These are phyloP conservation scores for Wickerhamomyces bisporus DNA, from an alignment of 805 yeast species.

Conservation along the genomic window DNA sequence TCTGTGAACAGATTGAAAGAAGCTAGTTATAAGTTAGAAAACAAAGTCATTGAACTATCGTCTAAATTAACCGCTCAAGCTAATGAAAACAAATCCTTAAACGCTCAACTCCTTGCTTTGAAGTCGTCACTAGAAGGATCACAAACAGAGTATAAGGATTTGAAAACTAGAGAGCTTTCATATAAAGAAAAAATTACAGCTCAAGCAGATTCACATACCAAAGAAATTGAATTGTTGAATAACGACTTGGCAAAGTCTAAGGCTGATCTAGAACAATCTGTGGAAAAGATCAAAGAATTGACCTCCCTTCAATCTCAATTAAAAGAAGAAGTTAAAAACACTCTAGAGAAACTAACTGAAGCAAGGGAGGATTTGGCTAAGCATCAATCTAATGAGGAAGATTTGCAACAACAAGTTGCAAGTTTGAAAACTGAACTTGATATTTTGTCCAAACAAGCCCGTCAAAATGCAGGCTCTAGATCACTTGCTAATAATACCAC, in stretches of 20 bases:
- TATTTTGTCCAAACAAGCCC: conserved; percentile 25
- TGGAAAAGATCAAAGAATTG: conserved; percentile 53
- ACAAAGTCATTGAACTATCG: conserved; percentile 94
- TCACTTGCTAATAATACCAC: conserved; percentile 26
- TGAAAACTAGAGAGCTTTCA: conserved; percentile 52
- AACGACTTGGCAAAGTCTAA: conserved; percentile 52
- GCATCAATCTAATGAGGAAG: conserved; percentile 59
- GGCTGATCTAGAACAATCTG: conserved; percentile 52
- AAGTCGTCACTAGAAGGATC: conserved; percentile 50
- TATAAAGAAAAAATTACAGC: conserved; percentile 41
- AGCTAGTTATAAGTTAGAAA: conserved; percentile 88
- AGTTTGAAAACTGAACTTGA: conserved; percentile 31
- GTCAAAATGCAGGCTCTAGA: conserved; percentile 27
- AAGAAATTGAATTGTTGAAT: conserved; percentile 44
- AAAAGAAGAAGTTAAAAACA: conserved; percentile 56
- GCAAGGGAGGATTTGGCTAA: conserved; percentile 56
- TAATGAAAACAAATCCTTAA: conserved; percentile 73
- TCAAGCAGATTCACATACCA: conserved; percentile 42
- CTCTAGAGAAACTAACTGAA: conserved; percentile 54
- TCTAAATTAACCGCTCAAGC: conserved; percentile 75
- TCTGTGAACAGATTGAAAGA: conserved; percentile 87
- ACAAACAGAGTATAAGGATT: conserved; percentile 43
- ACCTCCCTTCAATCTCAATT: conserved; percentile 56
- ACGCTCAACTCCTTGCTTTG: conserved; percentile 50
- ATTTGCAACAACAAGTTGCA: conserved; percentile 47